Conservation (phyloP, 306 rosid genomes). For the Pterocarpus macrocarpus region DNA sequence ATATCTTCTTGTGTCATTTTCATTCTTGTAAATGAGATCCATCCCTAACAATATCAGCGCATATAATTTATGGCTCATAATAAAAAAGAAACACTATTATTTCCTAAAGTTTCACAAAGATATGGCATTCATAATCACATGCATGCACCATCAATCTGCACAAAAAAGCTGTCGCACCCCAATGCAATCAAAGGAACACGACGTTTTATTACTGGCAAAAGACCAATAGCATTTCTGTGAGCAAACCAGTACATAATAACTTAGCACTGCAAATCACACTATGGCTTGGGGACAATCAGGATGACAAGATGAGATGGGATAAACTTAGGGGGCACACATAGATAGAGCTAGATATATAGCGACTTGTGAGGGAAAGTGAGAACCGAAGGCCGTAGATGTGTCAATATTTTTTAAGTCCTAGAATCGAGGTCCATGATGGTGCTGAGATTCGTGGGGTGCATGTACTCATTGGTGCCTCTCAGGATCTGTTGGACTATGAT, state of each 20-base stretch:
- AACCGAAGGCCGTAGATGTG: not conserved
- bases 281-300: slow-evolving; percentile 10
- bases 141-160: not conserved
- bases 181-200: not conserved
- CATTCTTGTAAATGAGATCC: not conserved
- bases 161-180: not conserved
- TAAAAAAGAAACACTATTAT: no score
- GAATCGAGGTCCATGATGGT: slow-evolving; percentile 73
- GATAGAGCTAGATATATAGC: not conserved
- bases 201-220: slow-evolving; percentile 44
- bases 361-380: not conserved
- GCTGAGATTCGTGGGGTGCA: slow-evolving; percentile 89
- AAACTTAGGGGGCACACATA: slow-evolving; percentile 12
- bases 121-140: not conserved
- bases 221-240: not conserved
- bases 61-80: not conserved
- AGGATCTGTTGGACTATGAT: slow-evolving; percentile 70
- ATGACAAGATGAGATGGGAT: not conserved
- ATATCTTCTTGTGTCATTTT: not conserved
- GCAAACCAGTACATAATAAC: slow-evolving; percentile 24
- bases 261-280: slow-evolving; percentile 37
- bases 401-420: slow-evolving; percentile 24
- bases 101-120: not conserved
- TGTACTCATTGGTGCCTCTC: slow-evolving; percentile 61
- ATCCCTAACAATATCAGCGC: not conserved